Evolutionary conservation across 192 early-diverging fungal species (phyloP).

Genomic region (Gaertneriomyces sp.): DNA sequence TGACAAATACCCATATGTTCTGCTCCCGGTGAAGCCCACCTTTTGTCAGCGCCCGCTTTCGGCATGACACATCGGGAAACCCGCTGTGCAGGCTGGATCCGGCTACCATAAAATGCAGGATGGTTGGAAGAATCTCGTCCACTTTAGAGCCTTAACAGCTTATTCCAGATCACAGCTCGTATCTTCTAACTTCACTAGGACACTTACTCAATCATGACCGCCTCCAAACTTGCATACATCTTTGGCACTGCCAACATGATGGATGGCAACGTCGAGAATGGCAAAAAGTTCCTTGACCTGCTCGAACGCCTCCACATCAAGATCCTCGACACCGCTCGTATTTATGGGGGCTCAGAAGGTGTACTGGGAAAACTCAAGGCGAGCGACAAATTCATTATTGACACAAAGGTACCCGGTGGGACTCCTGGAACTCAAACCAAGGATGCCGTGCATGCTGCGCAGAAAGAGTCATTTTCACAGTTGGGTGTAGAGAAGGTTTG

Average conservation of each 20-base stretch:
- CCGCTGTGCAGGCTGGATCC: too few relatives aligned
- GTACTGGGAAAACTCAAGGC: constrained; percentile 28
- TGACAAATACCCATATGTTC: too few relatives aligned
- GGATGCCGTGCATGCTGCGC: constrained; percentile 3
- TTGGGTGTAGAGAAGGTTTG: constrained; percentile 30
- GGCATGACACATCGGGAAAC: too few relatives aligned
- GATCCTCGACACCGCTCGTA: constrained; percentile 26
- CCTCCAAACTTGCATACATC: not conserved
- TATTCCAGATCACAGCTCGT: too few relatives aligned
- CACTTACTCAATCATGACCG: not conserved
- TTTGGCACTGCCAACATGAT: not conserved
- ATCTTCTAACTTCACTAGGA: too few relatives aligned
- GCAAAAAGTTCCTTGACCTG: not conserved
- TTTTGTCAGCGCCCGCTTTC: too few relatives aligned
- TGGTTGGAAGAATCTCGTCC: not conserved
- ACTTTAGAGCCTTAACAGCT: not conserved
- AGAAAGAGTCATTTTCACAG: constrained; percentile 23
- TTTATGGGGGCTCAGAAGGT: constrained; percentile 38
- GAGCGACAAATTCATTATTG: constrained; percentile 34
- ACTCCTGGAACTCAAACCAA: constrained; percentile 14
- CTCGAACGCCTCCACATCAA: not conserved
- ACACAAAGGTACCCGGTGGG: constrained; percentile 45
- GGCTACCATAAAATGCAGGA: not conserved
- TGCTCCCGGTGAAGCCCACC: too few relatives aligned
- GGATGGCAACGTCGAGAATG: constrained; percentile 1